A percentile compares a stretch with the other conserved stretches of the same genome.
These are phyloP conservation scores for Pseudopyricularia javanii DNA, from an alignment of 2,329 filamentous ascomycete genomes.

Conservation along the genomic window DNA sequence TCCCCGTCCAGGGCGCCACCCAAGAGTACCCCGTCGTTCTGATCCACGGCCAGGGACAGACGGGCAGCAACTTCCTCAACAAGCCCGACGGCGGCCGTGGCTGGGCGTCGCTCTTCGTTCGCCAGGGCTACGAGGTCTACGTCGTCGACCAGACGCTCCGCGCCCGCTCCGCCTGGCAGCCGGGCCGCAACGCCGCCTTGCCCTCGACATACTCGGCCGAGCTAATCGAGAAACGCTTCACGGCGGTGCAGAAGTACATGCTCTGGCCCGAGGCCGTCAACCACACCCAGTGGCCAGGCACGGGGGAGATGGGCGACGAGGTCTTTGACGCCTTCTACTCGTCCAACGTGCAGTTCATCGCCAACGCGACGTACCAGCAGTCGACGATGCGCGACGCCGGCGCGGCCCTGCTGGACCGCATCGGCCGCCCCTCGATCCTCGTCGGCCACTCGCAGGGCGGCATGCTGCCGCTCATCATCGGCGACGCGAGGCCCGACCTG, in stretches of 20 bases:
- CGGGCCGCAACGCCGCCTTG: not conserved
- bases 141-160: slow-evolving; percentile 31
- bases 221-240: slow-evolving; percentile 23
- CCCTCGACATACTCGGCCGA: slow-evolving; percentile 17
- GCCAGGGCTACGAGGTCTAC: slow-evolving; percentile 32
- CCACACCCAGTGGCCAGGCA: slow-evolving; percentile 31
- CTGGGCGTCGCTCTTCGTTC: slow-evolving; percentile 32
- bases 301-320: slow-evolving; percentile 22
- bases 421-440: slow-evolving; percentile 23
- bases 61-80: slow-evolving; percentile 10
- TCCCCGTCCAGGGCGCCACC: slow-evolving; percentile 15
- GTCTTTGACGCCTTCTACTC: slow-evolving; percentile 28
- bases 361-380: slow-evolving; percentile 22
- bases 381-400: slow-evolving; percentile 16
- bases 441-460: slow-evolving; percentile 34
- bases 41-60: slow-evolving; percentile 21
- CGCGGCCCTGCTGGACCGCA: slow-evolving; percentile 1
- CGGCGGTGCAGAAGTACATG: slow-evolving; percentile 17
- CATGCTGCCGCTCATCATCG: slow-evolving; percentile 25
- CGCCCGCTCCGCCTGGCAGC: slow-evolving; percentile 28
- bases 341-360: slow-evolving; percentile 22
- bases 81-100: slow-evolving; percentile 31
- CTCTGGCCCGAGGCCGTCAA: slow-evolving; percentile 24
- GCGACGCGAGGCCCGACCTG: slow-evolving; percentile 32
- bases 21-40: slow-evolving; percentile 23